Percentiles rank a stretch among this genome's conserved stretches.
phyloP scores from a whole-genome alignment of 1,139 yeast species.

The Geotrichum restrictum region DNA sequence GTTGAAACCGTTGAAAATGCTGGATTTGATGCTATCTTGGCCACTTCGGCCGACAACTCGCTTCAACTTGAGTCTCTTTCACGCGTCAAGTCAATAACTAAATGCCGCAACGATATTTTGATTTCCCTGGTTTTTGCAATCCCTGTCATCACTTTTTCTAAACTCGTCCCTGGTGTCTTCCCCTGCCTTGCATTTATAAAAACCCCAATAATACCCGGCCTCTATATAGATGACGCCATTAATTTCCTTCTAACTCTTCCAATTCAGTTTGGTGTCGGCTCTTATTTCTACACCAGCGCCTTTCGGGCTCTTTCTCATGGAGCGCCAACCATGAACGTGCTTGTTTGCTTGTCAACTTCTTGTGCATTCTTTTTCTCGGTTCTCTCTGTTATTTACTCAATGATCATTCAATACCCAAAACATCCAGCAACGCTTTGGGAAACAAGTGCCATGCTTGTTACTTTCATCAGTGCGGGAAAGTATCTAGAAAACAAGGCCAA shows the following conservation, averaged over 20 bases:
- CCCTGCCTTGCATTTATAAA: slow-evolving; percentile 31
- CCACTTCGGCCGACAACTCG: slow-evolving; percentile 45
- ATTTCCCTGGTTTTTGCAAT: slow-evolving; percentile 53
- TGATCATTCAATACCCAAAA: slow-evolving; percentile 35
- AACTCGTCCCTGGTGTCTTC: slow-evolving; percentile 42
- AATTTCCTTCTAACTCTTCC: slow-evolving; percentile 60
- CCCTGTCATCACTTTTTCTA: slow-evolving; percentile 61
- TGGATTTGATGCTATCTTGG: slow-evolving; percentile 49
- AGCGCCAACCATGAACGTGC: slow-evolving; percentile 93
- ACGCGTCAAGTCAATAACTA: slow-evolving; percentile 64
- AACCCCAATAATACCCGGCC: slow-evolving; percentile 34
- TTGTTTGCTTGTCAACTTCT: slow-evolving; percentile 77
- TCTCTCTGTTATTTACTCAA: slow-evolving; percentile 49
- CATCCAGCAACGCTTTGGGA: slow-evolving; percentile 77
- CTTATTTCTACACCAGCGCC: slow-evolving; percentile 61
- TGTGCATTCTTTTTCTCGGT: slow-evolving; percentile 75
- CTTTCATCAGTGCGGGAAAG: slow-evolving; percentile 84
- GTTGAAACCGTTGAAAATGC: slow-evolving; percentile 47
- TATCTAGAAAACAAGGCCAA: slow-evolving; percentile 89
- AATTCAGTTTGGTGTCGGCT: slow-evolving; percentile 65
- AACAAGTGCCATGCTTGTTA: slow-evolving; percentile 76
- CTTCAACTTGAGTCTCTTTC: slow-evolving; percentile 68
- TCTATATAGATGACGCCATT: slow-evolving; percentile 49
- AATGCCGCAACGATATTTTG: slow-evolving; percentile 60
- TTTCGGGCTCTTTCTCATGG: slow-evolving; percentile 61